Evolutionary conservation across 2,329 filamentous ascomycete species (phyloP), one percentile per base, ranked within the genome.

Genomic region (Colletotrichum plurivorum): DNA sequence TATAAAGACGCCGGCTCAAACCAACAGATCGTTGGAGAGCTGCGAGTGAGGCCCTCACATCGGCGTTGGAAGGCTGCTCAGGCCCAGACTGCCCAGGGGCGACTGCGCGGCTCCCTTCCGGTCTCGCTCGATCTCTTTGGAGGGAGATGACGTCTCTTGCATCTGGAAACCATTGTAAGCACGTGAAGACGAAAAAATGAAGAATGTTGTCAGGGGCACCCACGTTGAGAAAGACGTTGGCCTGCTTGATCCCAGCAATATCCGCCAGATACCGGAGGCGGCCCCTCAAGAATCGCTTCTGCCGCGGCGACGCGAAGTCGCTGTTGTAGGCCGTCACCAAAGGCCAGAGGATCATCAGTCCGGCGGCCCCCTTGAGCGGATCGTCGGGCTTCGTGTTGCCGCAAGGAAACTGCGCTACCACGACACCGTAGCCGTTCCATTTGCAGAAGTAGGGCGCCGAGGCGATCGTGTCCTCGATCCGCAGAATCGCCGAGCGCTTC

Each of bases 161-260:
- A 70, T 70, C 64, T 69, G 22, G 2, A 3, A 1, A 36, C 31
- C 9, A 36, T 36, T 2, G 31, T 36, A 10, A 36, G 31, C 6
- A 36, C 10, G 10, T 4, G 3, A 10, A 36, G 22, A 25, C 22
- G 3, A 25, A 2, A 25, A 25, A 25, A 4, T 10, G 3, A 36
- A 36, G 31, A 36, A 10, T 9, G 6, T 20, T 10, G 6, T 20
- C 46, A 12, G 8, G 43, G n/a, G 13, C 12, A 54, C 71, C 48
- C 39, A 74, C 73, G 5, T 72, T 71, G 27, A 72, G 59, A 54
- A 74, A 71, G 4, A 72, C 54, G 15, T 67, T 70, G 16, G 72
- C 73, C 56, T 74, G 73, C 51, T 67, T 72, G 55, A 74, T 70
- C 5, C 73, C 73, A 12, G 70, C 72, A 16, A 70, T 49, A 18